Percentiles rank a stretch among this genome's conserved stretches.
Evolutionary conservation across 306 rosid species (phyloP).

Genomic region (Lathyrus tuberosus): DNA sequence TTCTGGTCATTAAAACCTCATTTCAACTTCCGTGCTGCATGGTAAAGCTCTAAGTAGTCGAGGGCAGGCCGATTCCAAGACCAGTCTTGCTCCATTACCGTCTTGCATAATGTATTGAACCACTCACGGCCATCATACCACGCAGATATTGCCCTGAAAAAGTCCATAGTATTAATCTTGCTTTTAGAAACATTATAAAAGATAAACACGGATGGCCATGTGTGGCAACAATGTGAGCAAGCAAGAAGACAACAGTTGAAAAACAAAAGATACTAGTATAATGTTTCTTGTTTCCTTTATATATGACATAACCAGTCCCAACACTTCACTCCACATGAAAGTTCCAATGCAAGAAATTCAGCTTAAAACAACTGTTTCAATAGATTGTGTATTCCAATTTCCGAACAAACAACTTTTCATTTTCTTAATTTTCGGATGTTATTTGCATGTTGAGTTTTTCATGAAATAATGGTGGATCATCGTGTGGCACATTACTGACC

Average conservation of each 20-base stretch:
- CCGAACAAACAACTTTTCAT: not conserved
- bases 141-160: slow-evolving; percentile 80
- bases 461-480: slow-evolving; percentile 23
- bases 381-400: not conserved
- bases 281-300: not conserved
- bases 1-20: slow-evolving; percentile 32
- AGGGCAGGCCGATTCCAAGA: slow-evolving; percentile 99
- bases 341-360: slow-evolving; percentile 2
- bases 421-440: not conserved
- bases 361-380: not conserved
- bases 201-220: not conserved
- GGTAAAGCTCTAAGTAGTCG: slow-evolving; percentile 93
- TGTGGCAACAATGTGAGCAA: not conserved
- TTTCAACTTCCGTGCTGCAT: slow-evolving; percentile 69
- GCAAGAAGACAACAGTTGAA: slow-evolving; percentile 26
- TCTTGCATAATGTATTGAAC: slow-evolving; percentile 84
- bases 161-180: slow-evolving; percentile 26
- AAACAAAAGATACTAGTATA: not conserved
- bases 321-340: slow-evolving; percentile 18
- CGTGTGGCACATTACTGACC: slow-evolving; percentile 52
- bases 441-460: slow-evolving; percentile 18
- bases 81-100: slow-evolving; percentile 98
- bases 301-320: not conserved
- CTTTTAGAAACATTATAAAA: not conserved
- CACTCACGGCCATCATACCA: slow-evolving; percentile 83